phyloP scores from a whole-genome alignment of 345 rosid species.

The Gossypium thurberi region DNA sequence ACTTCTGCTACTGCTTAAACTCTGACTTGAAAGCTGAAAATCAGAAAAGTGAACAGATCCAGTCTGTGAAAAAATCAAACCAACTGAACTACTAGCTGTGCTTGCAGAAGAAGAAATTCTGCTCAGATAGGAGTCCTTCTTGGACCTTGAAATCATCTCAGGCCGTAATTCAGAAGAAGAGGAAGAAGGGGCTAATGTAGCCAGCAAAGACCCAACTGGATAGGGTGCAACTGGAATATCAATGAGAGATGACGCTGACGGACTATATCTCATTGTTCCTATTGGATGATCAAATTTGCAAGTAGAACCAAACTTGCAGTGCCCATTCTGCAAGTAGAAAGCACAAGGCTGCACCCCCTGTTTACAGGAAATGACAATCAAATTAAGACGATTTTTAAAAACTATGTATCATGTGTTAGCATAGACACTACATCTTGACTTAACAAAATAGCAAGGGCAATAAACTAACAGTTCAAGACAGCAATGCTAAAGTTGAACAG shows the following conservation, averaged over 20 bases:
- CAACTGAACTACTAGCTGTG: constrained; percentile 45
- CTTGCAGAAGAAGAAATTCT: constrained; percentile 45
- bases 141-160: constrained; percentile 43
- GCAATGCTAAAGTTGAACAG: background rate
- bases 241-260: constrained; percentile 63
- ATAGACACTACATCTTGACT: background rate
- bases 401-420: background rate
- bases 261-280: constrained; percentile 55
- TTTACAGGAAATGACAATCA: background rate
- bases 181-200: constrained; percentile 52
- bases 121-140: constrained; percentile 38
- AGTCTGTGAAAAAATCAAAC: constrained; percentile 48
- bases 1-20: constrained; percentile 57
- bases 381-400: background rate
- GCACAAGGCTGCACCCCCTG: constrained; percentile 49
- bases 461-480: background rate
- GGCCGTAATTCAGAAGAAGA: constrained; percentile 44
- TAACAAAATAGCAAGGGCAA: background rate
- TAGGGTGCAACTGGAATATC: constrained; percentile 71
- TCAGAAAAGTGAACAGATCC: constrained; percentile 60
- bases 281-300: constrained; percentile 69
- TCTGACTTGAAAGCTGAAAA: constrained; percentile 64
- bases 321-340: constrained; percentile 45
- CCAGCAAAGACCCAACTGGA: constrained; percentile 54
- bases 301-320: constrained; percentile 48